Percentiles rank a stretch among this genome's conserved stretches.
Evolutionary conservation across 83 land plant genomes (phyloP).

Genomic region (Picea engelmannii): DNA sequence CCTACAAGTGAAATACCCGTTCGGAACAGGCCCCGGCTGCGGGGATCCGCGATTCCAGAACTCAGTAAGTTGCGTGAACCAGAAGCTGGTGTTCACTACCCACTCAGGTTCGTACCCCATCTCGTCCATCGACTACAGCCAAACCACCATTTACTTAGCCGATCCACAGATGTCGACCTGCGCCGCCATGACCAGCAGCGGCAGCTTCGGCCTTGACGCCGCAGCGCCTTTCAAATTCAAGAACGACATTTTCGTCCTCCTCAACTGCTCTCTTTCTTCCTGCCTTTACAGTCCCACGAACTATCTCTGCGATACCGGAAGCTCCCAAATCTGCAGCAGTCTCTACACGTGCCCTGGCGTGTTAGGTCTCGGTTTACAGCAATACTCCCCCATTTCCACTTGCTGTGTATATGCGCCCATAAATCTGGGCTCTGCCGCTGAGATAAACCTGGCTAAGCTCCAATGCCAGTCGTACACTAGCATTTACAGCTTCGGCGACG

Average conservation of each 20-base stretch:
- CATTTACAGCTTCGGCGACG: constrained; percentile 23
- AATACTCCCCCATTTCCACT: constrained; percentile 20
- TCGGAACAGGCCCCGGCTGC: no score
- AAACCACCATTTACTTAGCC: constrained; percentile 10
- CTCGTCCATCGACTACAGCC: constrained; percentile 23
- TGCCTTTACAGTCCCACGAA: constrained; percentile 3
- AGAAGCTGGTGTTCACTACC: constrained; percentile 20
- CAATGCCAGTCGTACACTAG: constrained; percentile 31
- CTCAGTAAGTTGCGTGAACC: no score
- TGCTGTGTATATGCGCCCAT: constrained; percentile 39
- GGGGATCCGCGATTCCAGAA: no score
- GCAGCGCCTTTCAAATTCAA: constrained; percentile 31
- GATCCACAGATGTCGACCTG: constrained; percentile 50
- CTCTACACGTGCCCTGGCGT: constrained; percentile 20
- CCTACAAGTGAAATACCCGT: no score
- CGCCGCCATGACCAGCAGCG: constrained; percentile 22
- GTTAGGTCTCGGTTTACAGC: constrained; percentile 9
- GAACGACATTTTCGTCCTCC: constrained; percentile 26
- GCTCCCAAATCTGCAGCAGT: constrained; percentile 17
- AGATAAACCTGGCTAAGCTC: constrained; percentile 26
- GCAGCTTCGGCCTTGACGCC: constrained; percentile 31
- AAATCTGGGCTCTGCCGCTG: constrained; percentile 24
- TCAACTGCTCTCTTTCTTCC: constrained; percentile 22
- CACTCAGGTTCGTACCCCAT: constrained; percentile 31
- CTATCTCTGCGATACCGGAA: constrained; percentile 12